Base-by-base conservation (phyloP, 2,329 filamentous ascomycete genomes). In the Alternaria rosae region DNA sequence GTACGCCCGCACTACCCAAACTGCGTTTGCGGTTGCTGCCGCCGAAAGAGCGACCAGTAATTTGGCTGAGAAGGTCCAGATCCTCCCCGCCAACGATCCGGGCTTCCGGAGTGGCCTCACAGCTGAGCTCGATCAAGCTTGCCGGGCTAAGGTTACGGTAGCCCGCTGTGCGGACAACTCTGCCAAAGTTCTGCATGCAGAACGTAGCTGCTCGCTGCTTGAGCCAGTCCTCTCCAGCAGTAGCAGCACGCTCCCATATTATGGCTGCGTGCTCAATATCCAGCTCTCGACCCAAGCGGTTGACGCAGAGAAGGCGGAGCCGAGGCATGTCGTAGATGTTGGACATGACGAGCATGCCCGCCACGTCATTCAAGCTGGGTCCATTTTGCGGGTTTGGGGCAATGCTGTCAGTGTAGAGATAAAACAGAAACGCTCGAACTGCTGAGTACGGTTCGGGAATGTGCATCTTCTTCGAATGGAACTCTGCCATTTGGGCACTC, bases 251-350 rank as follows among this genome's bases (percentile, higher is more conserved):
- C 79, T 98, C 94, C 93, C 96, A 99, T 59, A 97, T 94, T 70
- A 96, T 91, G 67, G 95, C 97, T 3, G 94, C 94, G 75, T 97
- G 93, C 62, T 97, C 92, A 41, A 98, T 91, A 76, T 98, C 94
- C 4, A 99, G 87, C 76, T 99, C 95, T 64, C 92, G 91, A 58
- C 92, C 91, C 4, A 99, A 86, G 9, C 95, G 88, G 76, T 97
- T 94, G 57, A 98, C 92, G 77, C 94, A 97, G 2, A 98, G 85
- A 8, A 97, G 87, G 20, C 94, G 91, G 23, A 99, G 88, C 69
- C 95, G 93, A 1, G 94, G 94, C 82, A 99, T 96, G 76, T 97
- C 94, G 82, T 99, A 99, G 48, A 98, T 92, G 78, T 98, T 97
- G 44, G 93, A 93, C 92, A 99, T 96, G 67, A 99, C 94, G 4